These are phyloP conservation scores for Bocquillonia castaneifolia DNA, from an alignment of 441 rosid species.

Conservation along the genomic window DNA sequence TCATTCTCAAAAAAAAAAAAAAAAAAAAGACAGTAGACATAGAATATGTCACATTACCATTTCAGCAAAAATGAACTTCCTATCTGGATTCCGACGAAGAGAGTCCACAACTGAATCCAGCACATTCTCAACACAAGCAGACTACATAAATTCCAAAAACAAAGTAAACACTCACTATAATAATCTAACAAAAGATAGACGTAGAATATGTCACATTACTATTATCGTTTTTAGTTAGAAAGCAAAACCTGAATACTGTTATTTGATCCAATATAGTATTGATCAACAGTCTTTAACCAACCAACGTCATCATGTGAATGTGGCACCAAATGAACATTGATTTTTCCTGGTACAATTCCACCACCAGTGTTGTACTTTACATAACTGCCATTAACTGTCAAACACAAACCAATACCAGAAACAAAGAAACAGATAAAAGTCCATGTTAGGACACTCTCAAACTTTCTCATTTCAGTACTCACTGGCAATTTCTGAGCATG, in stretches of 20 bases:
- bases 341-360: constrained; percentile 58
- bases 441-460: background rate
- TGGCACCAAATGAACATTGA: constrained; percentile 88
- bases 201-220: background rate
- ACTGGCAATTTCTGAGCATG: background rate
- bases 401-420: constrained; percentile 19
- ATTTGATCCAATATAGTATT: constrained; percentile 88
- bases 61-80: constrained; percentile 71
- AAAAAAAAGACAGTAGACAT: background rate
- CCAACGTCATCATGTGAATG: constrained; percentile 96
- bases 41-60: constrained; percentile 36
- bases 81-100: constrained; percentile 60
- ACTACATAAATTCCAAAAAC: constrained; percentile 39
- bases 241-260: constrained; percentile 47
- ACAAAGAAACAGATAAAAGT: constrained; percentile 11
- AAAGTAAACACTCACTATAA: background rate
- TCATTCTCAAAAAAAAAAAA: constrained; percentile 15
- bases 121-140: constrained; percentile 81
- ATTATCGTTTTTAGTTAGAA: background rate
- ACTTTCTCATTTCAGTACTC: constrained; percentile 15
- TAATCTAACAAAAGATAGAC: background rate
- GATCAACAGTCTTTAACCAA: constrained; percentile 94
- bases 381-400: constrained; percentile 30
- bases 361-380: constrained; percentile 67
- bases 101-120: constrained; percentile 69